A percentile compares a stretch with the other conserved stretches of the same genome.
These are phyloP conservation scores for Elaeagnus macrophylla DNA, from an alignment of 306 rosid species.

Conservation along the genomic window DNA sequence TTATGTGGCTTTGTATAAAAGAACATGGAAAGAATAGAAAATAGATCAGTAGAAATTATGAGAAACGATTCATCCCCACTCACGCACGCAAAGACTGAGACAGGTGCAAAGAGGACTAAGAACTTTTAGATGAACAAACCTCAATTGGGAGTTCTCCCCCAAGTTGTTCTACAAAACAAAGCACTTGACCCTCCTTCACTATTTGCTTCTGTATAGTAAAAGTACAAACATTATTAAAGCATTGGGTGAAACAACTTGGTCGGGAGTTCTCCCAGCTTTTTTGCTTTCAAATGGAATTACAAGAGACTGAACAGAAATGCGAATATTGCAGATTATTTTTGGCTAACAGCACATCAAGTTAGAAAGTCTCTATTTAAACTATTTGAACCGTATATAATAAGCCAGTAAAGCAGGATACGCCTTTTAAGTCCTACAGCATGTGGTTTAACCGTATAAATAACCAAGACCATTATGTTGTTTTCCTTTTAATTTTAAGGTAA, in stretches of 20 bases:
- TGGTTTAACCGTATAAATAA: no score
- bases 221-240: not conserved
- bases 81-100: not conserved
- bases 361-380: no score
- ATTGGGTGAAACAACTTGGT: no score
- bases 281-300: not conserved
- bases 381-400: no score
- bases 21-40: not conserved
- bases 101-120: not conserved
- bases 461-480: no score
- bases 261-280: not conserved
- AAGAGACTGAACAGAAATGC: not conserved
- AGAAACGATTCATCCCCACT: not conserved
- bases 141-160: slow-evolving; percentile 71
- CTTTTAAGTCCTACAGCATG: no score
- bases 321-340: no score
- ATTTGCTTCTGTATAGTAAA: slow-evolving; percentile 49
- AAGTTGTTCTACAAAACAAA: slow-evolving; percentile 80
- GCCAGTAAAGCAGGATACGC: no score
- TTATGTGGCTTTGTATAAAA: no score
- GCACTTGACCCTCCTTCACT: slow-evolving; percentile 76
- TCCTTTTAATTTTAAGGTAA: no score
- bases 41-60: not conserved
- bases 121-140: slow-evolving; percentile 29
- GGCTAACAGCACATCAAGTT: no score